A percentile compares a stretch with the other conserved stretches of the same genome.
These are phyloP conservation scores for Sherardia arvensis DNA, from an alignment of 257 asterid genomes.

Conservation along the genomic window DNA sequence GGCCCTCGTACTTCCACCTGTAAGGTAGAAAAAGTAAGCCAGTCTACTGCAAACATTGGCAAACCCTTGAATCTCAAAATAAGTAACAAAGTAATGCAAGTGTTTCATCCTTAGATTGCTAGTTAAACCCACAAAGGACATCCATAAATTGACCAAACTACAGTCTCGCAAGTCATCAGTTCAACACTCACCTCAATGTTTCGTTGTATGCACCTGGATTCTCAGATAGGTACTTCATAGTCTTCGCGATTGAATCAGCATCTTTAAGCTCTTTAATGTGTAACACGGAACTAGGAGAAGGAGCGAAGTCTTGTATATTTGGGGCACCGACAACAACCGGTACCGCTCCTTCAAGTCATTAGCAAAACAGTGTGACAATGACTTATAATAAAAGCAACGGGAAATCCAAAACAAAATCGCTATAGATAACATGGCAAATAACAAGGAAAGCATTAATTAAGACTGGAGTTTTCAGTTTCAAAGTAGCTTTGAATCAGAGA, in stretches of 20 bases:
- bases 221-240: conserved; percentile 68
- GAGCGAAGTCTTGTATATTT: conserved; percentile 88
- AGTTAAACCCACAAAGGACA: background rate
- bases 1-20: conserved; percentile 98
- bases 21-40: conserved; percentile 3
- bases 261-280: conserved; percentile 74
- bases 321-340: conserved; percentile 97
- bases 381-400: background rate
- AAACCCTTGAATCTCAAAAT: background rate
- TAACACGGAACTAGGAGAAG: conserved; percentile 54
- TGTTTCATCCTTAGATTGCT: background rate
- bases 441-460: background rate
- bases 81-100: background rate
- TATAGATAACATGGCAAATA: background rate
- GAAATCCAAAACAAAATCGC: background rate
- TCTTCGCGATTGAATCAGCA: conserved; percentile 60
- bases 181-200: conserved; percentile 54
- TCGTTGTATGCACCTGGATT: conserved; percentile 64
- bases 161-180: background rate
- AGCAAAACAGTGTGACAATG: conserved; percentile 17
- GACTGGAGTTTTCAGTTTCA: background rate
- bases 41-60: background rate
- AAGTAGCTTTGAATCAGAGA: background rate
- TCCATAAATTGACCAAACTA: background rate
- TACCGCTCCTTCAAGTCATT: conserved; percentile 48